Base-by-base conservation (phyloP, 2,329 filamentous ascomycete species). In the Colletotrichum costaricense region DNA sequence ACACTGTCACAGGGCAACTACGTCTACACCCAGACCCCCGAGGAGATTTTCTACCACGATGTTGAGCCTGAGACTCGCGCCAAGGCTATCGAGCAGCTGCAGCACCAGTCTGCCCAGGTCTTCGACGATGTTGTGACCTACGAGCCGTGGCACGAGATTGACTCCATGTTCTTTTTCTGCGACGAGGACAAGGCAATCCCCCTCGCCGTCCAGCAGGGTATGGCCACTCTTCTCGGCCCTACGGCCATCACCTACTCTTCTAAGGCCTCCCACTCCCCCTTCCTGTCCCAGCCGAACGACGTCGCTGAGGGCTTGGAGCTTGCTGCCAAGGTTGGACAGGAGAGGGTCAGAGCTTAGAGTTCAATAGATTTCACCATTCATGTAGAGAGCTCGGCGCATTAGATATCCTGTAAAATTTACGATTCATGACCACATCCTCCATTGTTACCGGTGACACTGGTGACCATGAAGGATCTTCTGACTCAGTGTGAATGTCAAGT, bases 101-200 rank as follows among this genome's bases (percentile, higher is more conserved):
- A 62, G 63, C 58, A 63, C 59, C 68, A 72, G 63, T 64, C 68
- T 0, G 30, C 56, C 1, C 22, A 46, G 33, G 78, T 33, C 63
- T 78, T 79, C 2, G 74, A 75, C 8, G 78, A 76, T 14, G 55
- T 63, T 3, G 77, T 77, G 1, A 75, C 72, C 22, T 76, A 78
- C 24, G 79, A 79, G 56, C 77, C 79, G 0, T 80, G 79, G 79
- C 76, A 78, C 28, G 75, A 78, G 14, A 77, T 80, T 2, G 73
- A 77, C 35, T 76, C 64, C 49, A 75, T 76, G 70, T 80, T 75
- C 69, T 76, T 79, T 57, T 75, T 77, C 38, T 78, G 76, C 38
- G 75, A 77, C 2, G 68, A 77, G 0, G 79, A 79, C 59, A 73
- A 79, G 35, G 79, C 77, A 4, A 42, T 79, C 0, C 72, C 76